Conservation (phyloP, 1,139 yeast species). For the Yamadazyma triangularis region DNA sequence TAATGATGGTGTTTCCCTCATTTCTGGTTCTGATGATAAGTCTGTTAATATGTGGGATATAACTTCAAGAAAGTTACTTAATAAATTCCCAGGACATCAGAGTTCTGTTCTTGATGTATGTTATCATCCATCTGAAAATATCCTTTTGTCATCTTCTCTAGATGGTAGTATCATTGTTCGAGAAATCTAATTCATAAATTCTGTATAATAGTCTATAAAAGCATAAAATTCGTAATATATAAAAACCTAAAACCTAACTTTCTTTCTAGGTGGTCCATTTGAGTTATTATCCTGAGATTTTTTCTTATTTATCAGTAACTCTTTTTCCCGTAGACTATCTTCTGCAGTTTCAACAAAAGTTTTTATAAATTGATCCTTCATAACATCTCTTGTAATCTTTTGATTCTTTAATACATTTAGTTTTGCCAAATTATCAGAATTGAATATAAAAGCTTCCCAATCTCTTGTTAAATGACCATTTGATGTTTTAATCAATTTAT, state of each 20-base stretch:
- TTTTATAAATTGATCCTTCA: conserved; percentile 20
- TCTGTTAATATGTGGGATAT: conserved; percentile 60
- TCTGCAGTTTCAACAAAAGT: conserved; percentile 15
- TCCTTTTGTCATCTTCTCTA: conserved; percentile 42
- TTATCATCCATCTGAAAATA: conserved; percentile 33
- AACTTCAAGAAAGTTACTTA: conserved; percentile 41
- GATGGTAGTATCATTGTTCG: conserved; percentile 51
- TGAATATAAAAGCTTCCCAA: conserved; percentile 47
- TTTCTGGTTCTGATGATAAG: conserved; percentile 63
- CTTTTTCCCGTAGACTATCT: conserved; percentile 6
- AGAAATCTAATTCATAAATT: conserved; percentile 14
- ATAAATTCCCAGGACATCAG: conserved; percentile 54
- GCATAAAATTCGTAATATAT: not conserved
- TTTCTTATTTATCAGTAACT: conserved; percentile 1
- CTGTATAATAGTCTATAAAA: conserved; percentile 2
- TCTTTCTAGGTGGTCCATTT: conserved; percentile 13
- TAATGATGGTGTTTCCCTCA: conserved; percentile 29
- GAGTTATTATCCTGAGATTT: no score
- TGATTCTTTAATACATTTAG: conserved; percentile 23
- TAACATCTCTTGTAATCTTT: conserved; percentile 16
- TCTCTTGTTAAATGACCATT: conserved; percentile 9
- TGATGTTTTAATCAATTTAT: conserved; percentile 4
- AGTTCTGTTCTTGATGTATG: conserved; percentile 62
- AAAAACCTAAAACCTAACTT: conserved; percentile 20
- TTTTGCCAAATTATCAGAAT: conserved; percentile 34